Evolutionary conservation across 768 basidiomycete genomes (phyloP).

Genomic region (Trametes elegans): DNA sequence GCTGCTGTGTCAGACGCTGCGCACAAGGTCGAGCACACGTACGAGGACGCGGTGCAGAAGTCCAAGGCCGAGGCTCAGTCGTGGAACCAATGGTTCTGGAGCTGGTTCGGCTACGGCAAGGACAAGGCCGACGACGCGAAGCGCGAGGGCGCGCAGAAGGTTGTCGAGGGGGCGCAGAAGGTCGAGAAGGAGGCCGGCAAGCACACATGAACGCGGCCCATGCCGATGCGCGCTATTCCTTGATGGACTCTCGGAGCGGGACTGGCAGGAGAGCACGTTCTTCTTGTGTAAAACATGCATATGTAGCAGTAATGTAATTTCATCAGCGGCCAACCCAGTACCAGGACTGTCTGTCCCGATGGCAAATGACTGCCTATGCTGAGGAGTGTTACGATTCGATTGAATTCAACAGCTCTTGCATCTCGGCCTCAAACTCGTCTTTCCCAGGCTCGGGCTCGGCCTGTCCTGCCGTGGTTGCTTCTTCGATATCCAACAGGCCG

Average conservation of each 20-base stretch:
- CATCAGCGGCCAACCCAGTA: neutral
- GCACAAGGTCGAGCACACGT: slow-evolving; percentile 29
- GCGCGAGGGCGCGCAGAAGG: slow-evolving; percentile 28
- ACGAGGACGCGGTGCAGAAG: slow-evolving; percentile 30
- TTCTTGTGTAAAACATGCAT: neutral
- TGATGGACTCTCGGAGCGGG: neutral
- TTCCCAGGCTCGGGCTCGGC: no score
- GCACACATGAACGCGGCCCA: slow-evolving; percentile 20
- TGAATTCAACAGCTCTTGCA: no score
- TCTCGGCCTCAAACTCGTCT: no score
- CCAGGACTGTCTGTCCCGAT: neutral
- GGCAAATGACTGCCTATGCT: no score
- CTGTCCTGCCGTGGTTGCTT: no score
- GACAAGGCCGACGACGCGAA: slow-evolving; percentile 32
- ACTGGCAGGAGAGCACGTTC: neutral
- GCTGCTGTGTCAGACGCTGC: slow-evolving; percentile 26
- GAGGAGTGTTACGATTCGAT: no score
- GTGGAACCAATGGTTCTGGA: slow-evolving; percentile 32
- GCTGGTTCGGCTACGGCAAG: slow-evolving; percentile 42
- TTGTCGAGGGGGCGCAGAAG: slow-evolving; percentile 29
- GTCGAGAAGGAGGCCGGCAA: slow-evolving; percentile 31
- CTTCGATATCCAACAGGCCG: no score
- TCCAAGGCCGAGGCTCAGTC: slow-evolving; percentile 31
- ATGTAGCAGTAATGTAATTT: slow-evolving; percentile 7
- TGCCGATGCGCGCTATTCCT: neutral